These are phyloP conservation scores for Psilocybe cubensis DNA, from an alignment of 768 basidiomycete species.

Conservation along the genomic window DNA sequence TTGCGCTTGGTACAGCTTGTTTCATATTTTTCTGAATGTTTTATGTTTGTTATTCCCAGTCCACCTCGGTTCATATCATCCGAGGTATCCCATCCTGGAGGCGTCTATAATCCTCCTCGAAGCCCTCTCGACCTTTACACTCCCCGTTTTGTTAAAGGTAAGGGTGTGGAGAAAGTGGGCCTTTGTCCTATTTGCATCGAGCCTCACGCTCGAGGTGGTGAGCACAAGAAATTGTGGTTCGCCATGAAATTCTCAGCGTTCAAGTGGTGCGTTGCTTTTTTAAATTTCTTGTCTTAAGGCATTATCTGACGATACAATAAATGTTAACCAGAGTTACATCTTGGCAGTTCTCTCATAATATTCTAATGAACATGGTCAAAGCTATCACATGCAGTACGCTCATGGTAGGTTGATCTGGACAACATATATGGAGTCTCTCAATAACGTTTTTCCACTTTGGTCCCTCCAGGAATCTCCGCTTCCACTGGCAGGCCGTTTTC, in stretches of 20 bases:
- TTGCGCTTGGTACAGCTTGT: slow-evolving; percentile 17
- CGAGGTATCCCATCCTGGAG: slow-evolving; percentile 43
- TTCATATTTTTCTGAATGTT: background rate
- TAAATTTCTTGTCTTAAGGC: background rate
- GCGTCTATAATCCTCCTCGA: slow-evolving; percentile 63
- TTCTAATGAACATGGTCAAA: slow-evolving; percentile 25
- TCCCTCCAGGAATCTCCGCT: slow-evolving; percentile 77
- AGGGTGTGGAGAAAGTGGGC: slow-evolving; percentile 69
- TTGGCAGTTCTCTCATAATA: background rate
- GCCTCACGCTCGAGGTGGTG: slow-evolving; percentile 59
- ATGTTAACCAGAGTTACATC: slow-evolving; percentile 21
- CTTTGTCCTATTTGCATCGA: slow-evolving; percentile 81
- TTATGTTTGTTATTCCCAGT: slow-evolving; percentile 18
- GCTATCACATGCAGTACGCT: slow-evolving; percentile 83
- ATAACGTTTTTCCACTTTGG: background rate
- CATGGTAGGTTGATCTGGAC: slow-evolving; percentile 54
- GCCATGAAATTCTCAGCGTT: slow-evolving; percentile 82
- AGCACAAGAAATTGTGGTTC: slow-evolving; percentile 67
- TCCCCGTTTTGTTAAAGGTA: slow-evolving; percentile 75
- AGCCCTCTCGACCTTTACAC: slow-evolving; percentile 72
- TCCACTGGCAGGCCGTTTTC: slow-evolving; percentile 73
- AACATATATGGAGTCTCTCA: slow-evolving; percentile 4
- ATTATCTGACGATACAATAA: background rate
- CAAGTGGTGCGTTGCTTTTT: slow-evolving; percentile 61
- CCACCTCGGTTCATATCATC: slow-evolving; percentile 42